Conservation (phyloP, 164 flowering plant genomes). For the Kingdonia uniflora region DNA sequence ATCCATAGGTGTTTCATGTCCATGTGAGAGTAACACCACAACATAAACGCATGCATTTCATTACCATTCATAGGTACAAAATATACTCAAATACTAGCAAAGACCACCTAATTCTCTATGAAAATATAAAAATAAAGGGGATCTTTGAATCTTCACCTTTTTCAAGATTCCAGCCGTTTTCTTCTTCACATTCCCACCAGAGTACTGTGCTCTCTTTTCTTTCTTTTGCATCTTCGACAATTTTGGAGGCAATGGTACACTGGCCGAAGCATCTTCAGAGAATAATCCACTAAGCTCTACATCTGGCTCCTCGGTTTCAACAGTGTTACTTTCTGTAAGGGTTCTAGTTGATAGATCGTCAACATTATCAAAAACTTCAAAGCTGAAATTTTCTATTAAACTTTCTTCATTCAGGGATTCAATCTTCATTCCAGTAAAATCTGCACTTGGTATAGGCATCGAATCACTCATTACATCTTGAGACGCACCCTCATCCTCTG, state of each 20-base stretch:
- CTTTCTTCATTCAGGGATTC: constrained; percentile 18
- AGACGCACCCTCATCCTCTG: constrained; percentile 23
- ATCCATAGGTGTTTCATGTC: too few species aligned
- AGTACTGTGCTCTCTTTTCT: constrained; percentile 37
- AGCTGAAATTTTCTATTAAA: constrained; percentile 12
- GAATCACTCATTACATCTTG: too few species aligned
- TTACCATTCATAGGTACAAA: too few species aligned
- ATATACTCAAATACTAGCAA: too few species aligned
- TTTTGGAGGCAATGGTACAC: constrained; percentile 33
- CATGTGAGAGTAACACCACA: too few species aligned
- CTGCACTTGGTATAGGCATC: constrained; percentile 10
- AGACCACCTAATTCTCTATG: too few species aligned
- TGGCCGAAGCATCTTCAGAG: constrained; percentile 36
- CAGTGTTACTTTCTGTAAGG: constrained; percentile 13
- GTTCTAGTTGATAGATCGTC: constrained; percentile 13
- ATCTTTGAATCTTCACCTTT: constrained; percentile 39
- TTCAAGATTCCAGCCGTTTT: constrained; percentile 75
- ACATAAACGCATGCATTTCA: too few species aligned
- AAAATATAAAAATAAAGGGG: too few species aligned
- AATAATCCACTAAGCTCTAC: constrained; percentile 63
- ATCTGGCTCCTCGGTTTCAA: constrained; percentile 32
- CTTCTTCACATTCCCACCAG: constrained; percentile 35
- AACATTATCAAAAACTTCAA: constrained; percentile 11
- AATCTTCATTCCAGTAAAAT: constrained; percentile 6
- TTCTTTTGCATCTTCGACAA: constrained; percentile 43